Percentiles rank a stretch among this genome's conserved stretches.
These are phyloP conservation scores for Ceratocystis albifundus DNA, from an alignment of 2,329 filamentous ascomycete species.

Conservation along the genomic window DNA sequence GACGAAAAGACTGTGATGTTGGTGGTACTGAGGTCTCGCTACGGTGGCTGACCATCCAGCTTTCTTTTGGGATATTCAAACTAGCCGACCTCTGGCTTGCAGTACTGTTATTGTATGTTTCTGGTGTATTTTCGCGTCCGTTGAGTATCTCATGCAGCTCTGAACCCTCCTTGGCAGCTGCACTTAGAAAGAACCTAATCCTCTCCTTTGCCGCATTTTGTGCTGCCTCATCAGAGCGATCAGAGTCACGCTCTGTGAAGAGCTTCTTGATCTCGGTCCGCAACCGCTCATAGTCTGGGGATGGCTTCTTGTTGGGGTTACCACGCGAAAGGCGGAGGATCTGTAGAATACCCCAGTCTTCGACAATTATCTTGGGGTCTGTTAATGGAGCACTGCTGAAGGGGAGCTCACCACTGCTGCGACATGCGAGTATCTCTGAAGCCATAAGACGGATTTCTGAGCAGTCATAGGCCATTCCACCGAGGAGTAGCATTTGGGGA, in stretches of 20 bases:
- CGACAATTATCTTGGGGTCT: slow-evolving; percentile 27
- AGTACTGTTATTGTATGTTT: not conserved
- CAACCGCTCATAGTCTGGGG: slow-evolving; percentile 26
- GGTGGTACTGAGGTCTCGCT: not conserved
- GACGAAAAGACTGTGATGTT: not conserved
- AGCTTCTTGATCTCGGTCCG: slow-evolving; percentile 30
- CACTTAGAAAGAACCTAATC: slow-evolving; percentile 27
- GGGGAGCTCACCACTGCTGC: slow-evolving; percentile 30
- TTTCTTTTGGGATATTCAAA: not conserved
- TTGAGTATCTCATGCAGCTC: slow-evolving; percentile 21
- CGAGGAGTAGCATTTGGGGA: slow-evolving; percentile 7
- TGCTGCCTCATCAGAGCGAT: slow-evolving; percentile 25
- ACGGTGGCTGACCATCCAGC: not conserved
- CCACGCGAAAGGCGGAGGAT: slow-evolving; percentile 28
- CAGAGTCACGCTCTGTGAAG: slow-evolving; percentile 31
- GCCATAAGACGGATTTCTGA: slow-evolving; percentile 30
- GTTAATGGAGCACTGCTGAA: slow-evolving; percentile 27
- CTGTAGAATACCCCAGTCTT: slow-evolving; percentile 30
- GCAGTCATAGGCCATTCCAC: slow-evolving; percentile 20
- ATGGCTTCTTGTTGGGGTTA: slow-evolving; percentile 20
- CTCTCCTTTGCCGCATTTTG: slow-evolving; percentile 26
- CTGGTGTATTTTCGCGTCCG: not conserved
- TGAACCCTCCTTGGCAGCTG: slow-evolving; percentile 26
- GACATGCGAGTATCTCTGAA: slow-evolving; percentile 28
- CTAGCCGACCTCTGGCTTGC: not conserved